These are phyloP conservation scores for Alternaria solani DNA, from an alignment of 2,329 filamentous ascomycete species.

Conservation along the genomic window DNA sequence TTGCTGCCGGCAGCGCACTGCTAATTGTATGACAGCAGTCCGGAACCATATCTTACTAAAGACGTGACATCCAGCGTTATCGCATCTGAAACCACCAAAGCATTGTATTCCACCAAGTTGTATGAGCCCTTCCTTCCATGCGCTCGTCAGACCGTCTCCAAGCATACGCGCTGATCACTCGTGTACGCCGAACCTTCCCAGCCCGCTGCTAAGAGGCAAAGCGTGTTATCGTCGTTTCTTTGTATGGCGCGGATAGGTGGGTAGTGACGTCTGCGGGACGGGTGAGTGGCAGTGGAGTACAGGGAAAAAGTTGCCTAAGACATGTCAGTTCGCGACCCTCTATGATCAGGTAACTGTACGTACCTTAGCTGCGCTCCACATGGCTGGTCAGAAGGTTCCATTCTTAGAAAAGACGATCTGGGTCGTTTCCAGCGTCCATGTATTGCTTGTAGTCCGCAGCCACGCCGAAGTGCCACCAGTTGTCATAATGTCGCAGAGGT, in stretches of 20 bases:
- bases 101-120: background rate
- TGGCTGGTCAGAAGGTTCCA: background rate
- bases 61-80: accelerated
- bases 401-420: background rate
- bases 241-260: background rate
- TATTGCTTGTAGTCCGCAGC: background rate
- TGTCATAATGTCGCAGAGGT: background rate
- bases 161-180: background rate
- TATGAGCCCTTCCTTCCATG: too few species aligned
- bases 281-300: background rate
- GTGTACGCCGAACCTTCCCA: background rate
- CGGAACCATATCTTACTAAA: background rate
- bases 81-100: too few species aligned
- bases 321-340: background rate
- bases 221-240: background rate
- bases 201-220: too few species aligned
- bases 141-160: background rate
- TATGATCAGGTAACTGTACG: background rate
- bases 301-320: background rate
- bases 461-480: background rate
- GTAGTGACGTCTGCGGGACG: too few species aligned
- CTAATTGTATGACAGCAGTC: background rate
- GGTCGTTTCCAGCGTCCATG: too few species aligned
- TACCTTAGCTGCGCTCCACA: background rate
- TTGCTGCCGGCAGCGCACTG: background rate